phyloP scores from a whole-genome alignment of 2,329 filamentous ascomycete species.

The Microsporum canis region DNA sequence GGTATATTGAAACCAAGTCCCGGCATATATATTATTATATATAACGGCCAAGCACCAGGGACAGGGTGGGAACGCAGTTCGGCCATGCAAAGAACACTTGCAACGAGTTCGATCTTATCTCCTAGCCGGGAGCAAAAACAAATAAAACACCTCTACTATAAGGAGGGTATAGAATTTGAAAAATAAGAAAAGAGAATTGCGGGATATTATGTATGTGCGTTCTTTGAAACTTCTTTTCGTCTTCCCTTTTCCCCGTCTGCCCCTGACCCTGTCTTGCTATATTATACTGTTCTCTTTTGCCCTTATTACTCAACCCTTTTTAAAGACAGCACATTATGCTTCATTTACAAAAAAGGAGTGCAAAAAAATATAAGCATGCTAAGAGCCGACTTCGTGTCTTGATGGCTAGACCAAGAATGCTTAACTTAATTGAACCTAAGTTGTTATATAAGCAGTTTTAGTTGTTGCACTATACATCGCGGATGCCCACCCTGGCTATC shows the following conservation, averaged over 20 bases:
- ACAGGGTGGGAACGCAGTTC: not conserved
- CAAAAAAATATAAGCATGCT: not conserved
- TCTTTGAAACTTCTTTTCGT: conserved; percentile 2
- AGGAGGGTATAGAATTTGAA: not conserved
- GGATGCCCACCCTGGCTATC: conserved; percentile 1
- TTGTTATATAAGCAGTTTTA: not conserved
- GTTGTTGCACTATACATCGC: not conserved
- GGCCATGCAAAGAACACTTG: not conserved
- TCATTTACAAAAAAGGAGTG: not conserved
- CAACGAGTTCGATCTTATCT: not conserved
- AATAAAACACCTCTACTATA: not conserved
- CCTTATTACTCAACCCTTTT: not conserved
- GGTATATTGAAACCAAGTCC: not conserved
- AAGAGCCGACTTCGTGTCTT: not conserved
- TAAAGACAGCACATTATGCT: not conserved
- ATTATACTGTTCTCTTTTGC: not conserved
- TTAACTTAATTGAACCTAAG: not conserved
- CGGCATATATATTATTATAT: not conserved
- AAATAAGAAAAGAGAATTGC: not conserved
- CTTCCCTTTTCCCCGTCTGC: not conserved
- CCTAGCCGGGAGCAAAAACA: not conserved
- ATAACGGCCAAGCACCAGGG: not conserved
- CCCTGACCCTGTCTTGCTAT: not conserved
- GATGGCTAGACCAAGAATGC: not conserved
- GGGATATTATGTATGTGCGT: conserved; percentile 4